phyloP scores from a whole-genome alignment of 495 filamentous ascomycete genomes.

The Usnea hakonensis region DNA sequence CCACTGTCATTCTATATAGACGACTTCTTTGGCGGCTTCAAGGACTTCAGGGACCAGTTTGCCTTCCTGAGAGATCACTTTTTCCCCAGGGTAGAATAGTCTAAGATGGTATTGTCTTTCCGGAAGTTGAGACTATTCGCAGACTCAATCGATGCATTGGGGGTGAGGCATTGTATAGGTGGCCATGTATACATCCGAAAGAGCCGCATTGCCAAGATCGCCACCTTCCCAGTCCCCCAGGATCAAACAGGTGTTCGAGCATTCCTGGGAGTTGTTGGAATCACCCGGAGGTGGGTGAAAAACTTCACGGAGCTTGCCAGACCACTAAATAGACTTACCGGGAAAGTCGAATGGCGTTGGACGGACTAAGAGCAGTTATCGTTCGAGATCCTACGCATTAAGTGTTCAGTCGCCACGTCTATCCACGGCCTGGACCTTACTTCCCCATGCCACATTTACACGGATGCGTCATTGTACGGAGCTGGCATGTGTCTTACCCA shows the following conservation, averaged over 20 bases:
- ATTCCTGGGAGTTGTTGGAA: conserved; percentile 4
- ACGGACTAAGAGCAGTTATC: neutral
- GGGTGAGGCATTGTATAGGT: neutral
- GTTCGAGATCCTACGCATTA: conserved; percentile 6
- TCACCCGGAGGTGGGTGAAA: conserved; percentile 5
- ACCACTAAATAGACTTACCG: neutral
- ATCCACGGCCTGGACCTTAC: conserved; percentile 1
- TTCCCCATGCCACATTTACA: neutral
- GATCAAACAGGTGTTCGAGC: neutral
- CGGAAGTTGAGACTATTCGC: conserved; percentile 9
- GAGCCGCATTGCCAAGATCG: neutral
- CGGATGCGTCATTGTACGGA: neutral
- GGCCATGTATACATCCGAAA: neutral
- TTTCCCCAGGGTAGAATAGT: no score
- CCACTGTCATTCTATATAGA: no score
- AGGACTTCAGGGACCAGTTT: no score
- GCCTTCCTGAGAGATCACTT: no score
- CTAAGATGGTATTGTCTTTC: no score
- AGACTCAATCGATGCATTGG: neutral
- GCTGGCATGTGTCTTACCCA: neutral
- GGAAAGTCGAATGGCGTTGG: conserved; percentile 3
- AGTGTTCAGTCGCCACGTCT: neutral
- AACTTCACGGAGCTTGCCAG: conserved; percentile 7
- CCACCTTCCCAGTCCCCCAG: neutral
- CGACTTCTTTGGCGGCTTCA: no score